A percentile compares a stretch with the other conserved stretches of the same genome.
phyloP scores from a whole-genome alignment of 768 basidiomycete genomes.

The Rhizopogon vesiculosus region DNA sequence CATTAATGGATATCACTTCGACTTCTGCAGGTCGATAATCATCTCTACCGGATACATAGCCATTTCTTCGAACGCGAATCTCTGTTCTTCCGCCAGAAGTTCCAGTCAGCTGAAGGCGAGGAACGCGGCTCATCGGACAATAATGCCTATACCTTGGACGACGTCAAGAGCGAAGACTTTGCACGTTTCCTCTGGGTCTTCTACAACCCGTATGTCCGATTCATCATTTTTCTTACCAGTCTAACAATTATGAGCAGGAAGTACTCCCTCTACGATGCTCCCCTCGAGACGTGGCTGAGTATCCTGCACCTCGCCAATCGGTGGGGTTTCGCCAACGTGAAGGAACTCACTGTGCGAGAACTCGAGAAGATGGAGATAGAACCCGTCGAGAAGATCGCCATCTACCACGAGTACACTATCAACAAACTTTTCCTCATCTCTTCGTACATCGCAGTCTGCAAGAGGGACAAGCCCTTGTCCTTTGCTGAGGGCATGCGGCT shows the following conservation, averaged over 20 bases:
- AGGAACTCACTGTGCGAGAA: slow-evolving; percentile 33
- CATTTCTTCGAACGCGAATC: slow-evolving; percentile 67
- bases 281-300: slow-evolving; percentile 35
- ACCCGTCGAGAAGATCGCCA: slow-evolving; percentile 31
- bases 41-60: slow-evolving; percentile 52
- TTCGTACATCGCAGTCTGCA: slow-evolving; percentile 31
- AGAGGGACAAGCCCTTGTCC: slow-evolving; percentile 30
- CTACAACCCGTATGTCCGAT: slow-evolving; percentile 50
- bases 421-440: slow-evolving; percentile 30
- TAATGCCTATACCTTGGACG: slow-evolving; percentile 40
- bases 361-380: slow-evolving; percentile 33
- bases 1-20: slow-evolving; percentile 1
- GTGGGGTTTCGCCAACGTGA: slow-evolving; percentile 38
- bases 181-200: slow-evolving; percentile 57
- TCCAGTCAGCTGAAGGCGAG: slow-evolving; percentile 28
- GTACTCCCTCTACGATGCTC: slow-evolving; percentile 35
- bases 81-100: slow-evolving; percentile 34
- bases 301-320: slow-evolving; percentile 34
- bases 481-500: slow-evolving; percentile 38
- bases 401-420: slow-evolving; percentile 34
- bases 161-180: slow-evolving; percentile 44
- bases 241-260: slow-evolving; percentile 16
- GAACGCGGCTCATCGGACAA: slow-evolving; percentile 34
- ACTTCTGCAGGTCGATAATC: slow-evolving; percentile 46
- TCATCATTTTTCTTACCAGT: neutral